Percentiles rank a stretch among this genome's conserved stretches.
These are phyloP conservation scores for Striga asiatica DNA, from an alignment of 257 asterid species.

Conservation along the genomic window DNA sequence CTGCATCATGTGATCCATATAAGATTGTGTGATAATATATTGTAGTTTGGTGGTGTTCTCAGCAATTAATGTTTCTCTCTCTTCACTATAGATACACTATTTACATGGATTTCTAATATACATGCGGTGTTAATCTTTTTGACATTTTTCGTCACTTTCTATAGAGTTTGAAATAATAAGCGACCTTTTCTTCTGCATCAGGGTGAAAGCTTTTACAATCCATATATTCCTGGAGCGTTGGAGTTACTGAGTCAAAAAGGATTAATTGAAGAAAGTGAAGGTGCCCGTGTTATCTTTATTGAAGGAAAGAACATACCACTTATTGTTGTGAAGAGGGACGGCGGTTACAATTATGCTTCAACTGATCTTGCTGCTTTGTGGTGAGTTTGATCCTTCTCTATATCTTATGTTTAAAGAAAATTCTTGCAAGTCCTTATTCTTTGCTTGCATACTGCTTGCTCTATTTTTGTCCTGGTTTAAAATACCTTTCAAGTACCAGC, in stretches of 20 bases:
- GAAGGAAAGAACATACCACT: constrained; percentile 73
- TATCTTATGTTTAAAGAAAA: constrained; percentile 8
- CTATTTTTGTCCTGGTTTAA: no score
- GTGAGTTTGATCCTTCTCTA: constrained; percentile 31
- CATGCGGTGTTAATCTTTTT: not conserved
- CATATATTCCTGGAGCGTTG: constrained; percentile 55
- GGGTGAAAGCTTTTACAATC: constrained; percentile 98
- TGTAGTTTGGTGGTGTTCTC: constrained; percentile 2
- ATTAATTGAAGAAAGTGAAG: constrained; percentile 78
- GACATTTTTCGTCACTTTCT: not conserved
- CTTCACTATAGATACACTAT: constrained; percentile 36
- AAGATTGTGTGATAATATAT: not conserved
- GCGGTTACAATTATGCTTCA: constrained; percentile 92
- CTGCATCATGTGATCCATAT: not conserved
- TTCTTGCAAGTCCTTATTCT: not conserved
- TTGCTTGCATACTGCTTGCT: not conserved
- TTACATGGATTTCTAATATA: constrained; percentile 24
- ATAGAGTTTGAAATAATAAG: not conserved
- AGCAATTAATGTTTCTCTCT: no score
- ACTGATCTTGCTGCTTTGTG: constrained; percentile 90
- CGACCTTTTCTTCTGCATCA: constrained; percentile 14
- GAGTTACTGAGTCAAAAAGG: constrained; percentile 50
- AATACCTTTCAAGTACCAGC: not conserved
- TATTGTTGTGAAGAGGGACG: constrained; percentile 88
- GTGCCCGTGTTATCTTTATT: constrained; percentile 88